Conservation (phyloP, 768 basidiomycete genomes). For the Lactarius indigo region DNA sequence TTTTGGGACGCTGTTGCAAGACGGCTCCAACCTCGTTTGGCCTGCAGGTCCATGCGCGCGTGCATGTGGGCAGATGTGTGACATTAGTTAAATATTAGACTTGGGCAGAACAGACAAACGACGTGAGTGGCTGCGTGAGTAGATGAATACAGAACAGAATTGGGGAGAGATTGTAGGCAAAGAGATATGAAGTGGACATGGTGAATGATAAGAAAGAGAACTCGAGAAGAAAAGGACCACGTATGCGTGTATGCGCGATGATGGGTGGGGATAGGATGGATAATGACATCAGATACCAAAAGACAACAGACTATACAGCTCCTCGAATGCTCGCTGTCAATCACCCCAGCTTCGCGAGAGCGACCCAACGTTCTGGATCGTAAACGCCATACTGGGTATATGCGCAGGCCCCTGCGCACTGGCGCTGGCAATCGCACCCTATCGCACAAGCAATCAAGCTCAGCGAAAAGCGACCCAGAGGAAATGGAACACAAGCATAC, state of each 20-base stretch:
- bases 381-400: constrained; percentile 23
- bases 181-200: not conserved
- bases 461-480: not conserved
- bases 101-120: not conserved
- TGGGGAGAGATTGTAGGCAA: not conserved
- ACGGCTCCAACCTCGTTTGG: too few species aligned
- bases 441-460: not conserved
- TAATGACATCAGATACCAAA: not conserved
- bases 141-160: not conserved
- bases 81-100: not conserved
- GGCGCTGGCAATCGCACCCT: not conserved
- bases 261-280: constrained; percentile 1
- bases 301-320: not conserved
- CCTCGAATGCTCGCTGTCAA: constrained; percentile 16
- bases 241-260: not conserved
- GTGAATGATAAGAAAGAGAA: not conserved
- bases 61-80: not conserved
- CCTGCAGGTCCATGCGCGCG: too few species aligned
- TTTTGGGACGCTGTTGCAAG: not conserved
- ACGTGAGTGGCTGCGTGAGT: not conserved
- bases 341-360: constrained; percentile 35
- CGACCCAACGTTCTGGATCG: constrained; percentile 33
- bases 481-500: not conserved
- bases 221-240: not conserved
- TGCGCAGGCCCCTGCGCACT: not conserved